Base-by-base conservation (phyloP, 1,139 yeast genomes). In the Taphrina betulina region DNA sequence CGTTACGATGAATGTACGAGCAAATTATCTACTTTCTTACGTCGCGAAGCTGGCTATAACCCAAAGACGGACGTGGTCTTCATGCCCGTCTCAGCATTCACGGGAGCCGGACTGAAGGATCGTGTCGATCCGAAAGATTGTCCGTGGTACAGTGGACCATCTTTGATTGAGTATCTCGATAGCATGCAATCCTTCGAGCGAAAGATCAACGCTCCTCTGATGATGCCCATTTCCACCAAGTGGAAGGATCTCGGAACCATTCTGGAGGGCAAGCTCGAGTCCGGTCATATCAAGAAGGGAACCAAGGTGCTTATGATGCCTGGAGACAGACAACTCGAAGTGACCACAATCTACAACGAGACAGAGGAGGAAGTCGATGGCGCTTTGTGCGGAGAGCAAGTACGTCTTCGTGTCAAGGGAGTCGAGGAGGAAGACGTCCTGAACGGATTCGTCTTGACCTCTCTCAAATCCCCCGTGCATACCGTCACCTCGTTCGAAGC, bases 21-120 rank as follows among this genome's bases (percentile, higher is more conserved):
- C 64, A 92, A 90, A 72, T 76, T 94, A 65, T 80, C 81, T 29
- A 68, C 71, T 54, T 92, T 83, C 77, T 79, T 92, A 57, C 56
- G 55, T 70, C 88, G 81, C 75, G 95, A 90, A 66, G 85, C 90
- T 67, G 98, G 98, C 53, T 92, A 88, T 75, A 64, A 64, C 53
- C 64, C 65, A 5, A 63, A 62, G 57, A 63, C 63, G 54, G 96
- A 90, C 69, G 85, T 94, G 57, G 70, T 80, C 29, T 85, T 80
- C 73, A 92, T 92, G 96, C 99, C 99, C 51, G 96, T 92, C 57
- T 88, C 96, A 36, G 99, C 98, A 60, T 92, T 78, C 76, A 89
- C 96, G 55, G 98, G 99, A 67, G 95, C 95, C 58, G 96, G 96
- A 64, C 78, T 92, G 74, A 90, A 89, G 73, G 95, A 87, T 33